Base-by-base conservation (phyloP, 2,329 filamentous ascomycete species). In the Alternaria sp. region DNA sequence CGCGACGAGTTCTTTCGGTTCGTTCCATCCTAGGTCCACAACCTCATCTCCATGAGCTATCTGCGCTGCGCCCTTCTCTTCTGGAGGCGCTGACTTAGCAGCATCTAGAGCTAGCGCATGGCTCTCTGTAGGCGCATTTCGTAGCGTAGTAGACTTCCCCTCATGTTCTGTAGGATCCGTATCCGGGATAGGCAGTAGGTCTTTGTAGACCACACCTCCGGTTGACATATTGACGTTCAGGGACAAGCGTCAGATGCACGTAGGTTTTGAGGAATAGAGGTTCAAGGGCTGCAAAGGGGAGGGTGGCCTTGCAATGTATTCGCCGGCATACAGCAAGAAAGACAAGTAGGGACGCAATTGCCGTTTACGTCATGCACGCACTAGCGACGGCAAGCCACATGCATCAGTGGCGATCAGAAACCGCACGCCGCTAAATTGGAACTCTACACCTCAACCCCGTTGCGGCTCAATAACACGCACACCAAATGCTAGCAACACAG, bases 1-100 rank as follows among this genome's bases (percentile, higher is more conserved):
- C 0, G 84, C 77, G 33, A 90, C 83, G n/a, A 81, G 71, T 28
- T 84, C 77, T 51, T 85, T 81, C 29, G 82, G 79, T 58, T 88
- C 83, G 61, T 89, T 86, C 89, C 89, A 91, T n/a, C 89, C 89
- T 17, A 91, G 73, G 66, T 91, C 83, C 45, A 83, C 82, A 3
- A 90, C 87, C 58, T 89, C 87, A 34, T 80, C 70, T 14, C 72
- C 75, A 66, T 81, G 78, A 8, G 63, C 64, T 26, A 75, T 44
- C 67, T 83, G 80, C 2, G 79, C 80, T 26, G 73, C 56, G 77
- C 83, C 83, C 67, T 78, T 80, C 58, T 80, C 73, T 36, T 72
- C 70, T 13, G 63, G 63, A 10, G 59, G 54, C 9, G 51, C 54
- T 24, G 82, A 80, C 17, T 79, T 71, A 10, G 72, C 69, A 33